These are phyloP conservation scores for Auricularia auricula-judae DNA, from an alignment of 768 basidiomycete genomes.

Conservation along the genomic window DNA sequence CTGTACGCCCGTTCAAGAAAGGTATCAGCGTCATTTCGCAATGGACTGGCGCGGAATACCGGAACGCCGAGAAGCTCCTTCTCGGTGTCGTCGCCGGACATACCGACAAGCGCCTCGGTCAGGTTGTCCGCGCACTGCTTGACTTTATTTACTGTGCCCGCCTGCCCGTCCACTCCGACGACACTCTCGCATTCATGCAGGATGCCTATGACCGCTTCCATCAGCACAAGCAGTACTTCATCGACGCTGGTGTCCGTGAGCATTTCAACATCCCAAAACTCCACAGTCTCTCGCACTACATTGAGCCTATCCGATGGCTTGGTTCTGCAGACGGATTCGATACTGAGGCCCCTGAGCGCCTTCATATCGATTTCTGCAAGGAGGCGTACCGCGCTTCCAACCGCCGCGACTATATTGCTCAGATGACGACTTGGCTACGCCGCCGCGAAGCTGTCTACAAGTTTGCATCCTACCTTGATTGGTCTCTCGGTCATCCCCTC, in stretches of 20 bases:
- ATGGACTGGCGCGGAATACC: constrained; percentile 7
- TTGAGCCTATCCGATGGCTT: constrained; percentile 11
- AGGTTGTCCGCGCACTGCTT: constrained; percentile 17
- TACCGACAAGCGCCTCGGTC: constrained; percentile 11
- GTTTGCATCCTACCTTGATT: constrained; percentile 19
- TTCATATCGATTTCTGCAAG: constrained; percentile 36
- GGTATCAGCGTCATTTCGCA: constrained; percentile 9
- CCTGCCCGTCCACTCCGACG: constrained; percentile 18
- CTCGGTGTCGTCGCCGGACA: constrained; percentile 20
- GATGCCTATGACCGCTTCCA: constrained; percentile 19
- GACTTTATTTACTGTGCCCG: constrained; percentile 26
- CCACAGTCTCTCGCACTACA: constrained; percentile 21
- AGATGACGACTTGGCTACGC: constrained; percentile 30
- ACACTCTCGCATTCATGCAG: constrained; percentile 17
- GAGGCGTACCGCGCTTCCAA: constrained; percentile 20
- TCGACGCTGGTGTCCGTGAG: constrained; percentile 13
- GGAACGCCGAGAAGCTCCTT: constrained; percentile 9
- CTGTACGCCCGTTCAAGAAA: constrained; percentile 18
- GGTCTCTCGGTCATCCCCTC: constrained; percentile 5
- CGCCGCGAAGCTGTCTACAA: constrained; percentile 23
- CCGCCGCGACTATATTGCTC: constrained; percentile 19
- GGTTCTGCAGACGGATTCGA: constrained; percentile 24
- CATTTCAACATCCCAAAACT: constrained; percentile 30
- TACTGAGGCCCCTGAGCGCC: constrained; percentile 24
- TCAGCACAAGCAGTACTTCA: constrained; percentile 19